phyloP scores from a whole-genome alignment of 2,329 filamentous ascomycete species.

The Fusarium cicatricum region DNA sequence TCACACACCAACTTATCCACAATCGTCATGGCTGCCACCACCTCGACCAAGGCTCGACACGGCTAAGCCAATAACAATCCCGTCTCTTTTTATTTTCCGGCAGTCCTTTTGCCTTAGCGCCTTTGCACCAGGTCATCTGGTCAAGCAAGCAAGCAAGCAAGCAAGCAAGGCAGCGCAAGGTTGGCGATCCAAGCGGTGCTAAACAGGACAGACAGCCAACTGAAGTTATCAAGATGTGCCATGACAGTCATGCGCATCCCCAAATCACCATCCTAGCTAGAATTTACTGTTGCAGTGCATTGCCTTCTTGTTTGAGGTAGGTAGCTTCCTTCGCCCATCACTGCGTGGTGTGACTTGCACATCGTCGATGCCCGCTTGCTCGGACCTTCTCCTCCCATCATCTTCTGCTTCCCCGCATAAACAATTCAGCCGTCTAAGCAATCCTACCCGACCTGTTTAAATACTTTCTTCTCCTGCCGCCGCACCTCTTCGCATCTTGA shows the following conservation, averaged over 20 bases:
- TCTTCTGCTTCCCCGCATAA: conserved; percentile 36
- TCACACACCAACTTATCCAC: conserved; percentile 24
- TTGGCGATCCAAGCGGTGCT: conserved; percentile 18
- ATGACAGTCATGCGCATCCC: conserved; percentile 7
- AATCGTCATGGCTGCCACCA: conserved; percentile 24
- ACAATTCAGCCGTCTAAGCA: conserved; percentile 5
- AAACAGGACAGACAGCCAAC: neutral
- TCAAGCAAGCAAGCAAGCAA: no score
- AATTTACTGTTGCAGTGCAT: neutral
- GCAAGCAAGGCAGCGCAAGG: conserved; percentile 17
- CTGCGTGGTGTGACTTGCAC: conserved; percentile 34
- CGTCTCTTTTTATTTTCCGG: conserved; percentile 30
- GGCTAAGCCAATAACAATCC: conserved; percentile 27
- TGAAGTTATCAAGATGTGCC: neutral
- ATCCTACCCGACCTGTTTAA: conserved; percentile 33
- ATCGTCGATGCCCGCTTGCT: conserved; percentile 23
- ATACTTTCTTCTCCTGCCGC: conserved; percentile 32
- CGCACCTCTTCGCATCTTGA: neutral
- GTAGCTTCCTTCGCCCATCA: neutral
- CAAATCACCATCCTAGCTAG: neutral
- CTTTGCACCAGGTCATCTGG: conserved; percentile 31
- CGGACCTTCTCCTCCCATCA: conserved; percentile 16
- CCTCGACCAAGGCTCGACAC: conserved; percentile 4
- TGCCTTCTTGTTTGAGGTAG: neutral
- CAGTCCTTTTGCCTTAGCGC: conserved; percentile 31